These are phyloP conservation scores for Amesomyces nigricolor DNA, from an alignment of 2,329 filamentous ascomycete species.

Conservation along the genomic window DNA sequence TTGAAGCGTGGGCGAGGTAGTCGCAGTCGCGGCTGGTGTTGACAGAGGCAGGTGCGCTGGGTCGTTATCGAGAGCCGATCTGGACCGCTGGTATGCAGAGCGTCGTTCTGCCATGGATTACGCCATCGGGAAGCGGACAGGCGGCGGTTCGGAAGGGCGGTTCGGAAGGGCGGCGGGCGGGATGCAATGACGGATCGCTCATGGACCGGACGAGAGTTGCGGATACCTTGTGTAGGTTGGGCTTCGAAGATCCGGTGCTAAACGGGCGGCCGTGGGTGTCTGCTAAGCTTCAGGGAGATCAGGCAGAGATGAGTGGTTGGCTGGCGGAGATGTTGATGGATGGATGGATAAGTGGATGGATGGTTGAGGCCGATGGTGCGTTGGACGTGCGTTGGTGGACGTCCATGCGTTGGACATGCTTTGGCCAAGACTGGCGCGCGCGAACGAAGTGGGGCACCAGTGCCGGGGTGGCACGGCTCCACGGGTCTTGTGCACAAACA, in stretches of 20 bases:
- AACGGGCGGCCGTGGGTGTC: neutral
- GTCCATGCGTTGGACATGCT: neutral
- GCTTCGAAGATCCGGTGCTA: neutral
- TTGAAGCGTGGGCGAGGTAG: conserved; percentile 18
- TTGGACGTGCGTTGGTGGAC: conserved; percentile 4
- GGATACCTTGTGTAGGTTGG: neutral
- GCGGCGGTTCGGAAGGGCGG: conserved; percentile 21
- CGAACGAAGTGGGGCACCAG: neutral
- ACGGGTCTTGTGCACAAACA: neutral
- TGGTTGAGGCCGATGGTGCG: conserved; percentile 14
- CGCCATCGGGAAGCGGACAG: conserved; percentile 51
- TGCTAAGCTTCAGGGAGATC: neutral
- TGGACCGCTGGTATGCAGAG: conserved; percentile 43
- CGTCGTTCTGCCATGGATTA: conserved; percentile 65
- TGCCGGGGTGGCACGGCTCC: conserved; percentile 7
- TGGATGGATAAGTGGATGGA: conserved; percentile 14
- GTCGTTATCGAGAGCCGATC: conserved; percentile 52
- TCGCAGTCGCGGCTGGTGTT: conserved; percentile 23
- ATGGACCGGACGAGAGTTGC: conserved; percentile 1
- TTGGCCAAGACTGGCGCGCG: neutral
- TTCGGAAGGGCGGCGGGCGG: conserved; percentile 14
- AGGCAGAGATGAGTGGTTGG: conserved; percentile 13
- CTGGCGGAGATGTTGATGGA: conserved; percentile 17
- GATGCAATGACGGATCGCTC: conserved; percentile 11
- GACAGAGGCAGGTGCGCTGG: conserved; percentile 44